Evolutionary conservation across 139 green algal genomes (phyloP).

Genomic region (Pycnococcus provasolii): DNA sequence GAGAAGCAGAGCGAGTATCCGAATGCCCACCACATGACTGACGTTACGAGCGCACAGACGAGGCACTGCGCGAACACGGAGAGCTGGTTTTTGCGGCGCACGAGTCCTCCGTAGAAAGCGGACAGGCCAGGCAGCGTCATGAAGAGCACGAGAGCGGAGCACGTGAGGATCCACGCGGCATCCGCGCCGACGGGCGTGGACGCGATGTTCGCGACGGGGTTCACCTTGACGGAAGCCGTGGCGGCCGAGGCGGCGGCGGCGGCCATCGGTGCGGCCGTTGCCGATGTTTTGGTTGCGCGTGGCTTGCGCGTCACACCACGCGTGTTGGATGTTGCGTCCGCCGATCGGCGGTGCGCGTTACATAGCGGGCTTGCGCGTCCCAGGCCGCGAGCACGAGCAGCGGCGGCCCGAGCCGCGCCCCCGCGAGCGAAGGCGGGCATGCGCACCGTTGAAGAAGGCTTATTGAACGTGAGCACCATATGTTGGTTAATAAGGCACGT

Average conservation of each 20-base stretch:
- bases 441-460: too few species aligned
- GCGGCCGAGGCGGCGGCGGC: conserved; percentile 6
- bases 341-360: too few species aligned
- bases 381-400: too few species aligned
- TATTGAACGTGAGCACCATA: too few species aligned
- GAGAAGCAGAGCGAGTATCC: conserved; percentile 38
- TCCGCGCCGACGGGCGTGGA: conserved; percentile 4
- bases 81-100: conserved; percentile 29
- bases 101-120: conserved; percentile 37
- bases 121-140: conserved; percentile 36
- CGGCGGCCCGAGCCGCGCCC: too few species aligned
- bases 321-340: too few species aligned
- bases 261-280: background rate
- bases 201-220: background rate
- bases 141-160: conserved; percentile 31
- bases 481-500: too few species aligned
- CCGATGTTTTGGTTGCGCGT: too few species aligned
- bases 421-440: too few species aligned
- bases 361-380: too few species aligned
- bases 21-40: conserved; percentile 28
- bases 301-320: background rate
- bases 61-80: conserved; percentile 34
- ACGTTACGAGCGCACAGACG: conserved; percentile 19
- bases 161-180: conserved; percentile 29
- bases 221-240: background rate